Evolutionary conservation across 2,329 filamentous ascomycete species (phyloP).

Genomic region (Periconia sp.): DNA sequence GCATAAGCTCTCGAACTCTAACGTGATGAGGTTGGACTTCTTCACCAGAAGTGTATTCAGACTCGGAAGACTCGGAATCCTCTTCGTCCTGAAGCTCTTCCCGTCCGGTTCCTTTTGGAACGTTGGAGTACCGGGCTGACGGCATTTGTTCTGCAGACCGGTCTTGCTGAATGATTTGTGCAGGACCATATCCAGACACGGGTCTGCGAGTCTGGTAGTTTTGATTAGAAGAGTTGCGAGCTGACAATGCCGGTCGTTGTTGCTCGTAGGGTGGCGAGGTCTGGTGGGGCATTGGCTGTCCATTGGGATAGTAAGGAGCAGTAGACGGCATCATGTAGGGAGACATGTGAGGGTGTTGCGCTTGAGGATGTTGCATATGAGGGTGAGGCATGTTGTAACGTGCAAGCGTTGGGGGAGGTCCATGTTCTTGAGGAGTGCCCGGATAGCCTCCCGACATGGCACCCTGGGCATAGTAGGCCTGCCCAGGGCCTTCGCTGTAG

Average conservation of each 20-base stretch:
- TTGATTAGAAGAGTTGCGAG: slow-evolving; percentile 22
- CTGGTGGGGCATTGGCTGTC: slow-evolving; percentile 7
- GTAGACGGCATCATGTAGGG: slow-evolving; percentile 19
- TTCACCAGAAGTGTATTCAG: slow-evolving; percentile 17
- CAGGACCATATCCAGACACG: slow-evolving; percentile 15
- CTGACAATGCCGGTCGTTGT: slow-evolving; percentile 22
- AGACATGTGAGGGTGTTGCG: slow-evolving; percentile 14
- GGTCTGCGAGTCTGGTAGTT: slow-evolving; percentile 18
- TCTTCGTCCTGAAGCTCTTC: slow-evolving; percentile 10
- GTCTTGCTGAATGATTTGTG: slow-evolving; percentile 27
- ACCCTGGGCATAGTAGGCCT: slow-evolving; percentile 20
- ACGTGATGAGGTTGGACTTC: slow-evolving; percentile 12
- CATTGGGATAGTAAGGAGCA: slow-evolving; percentile 16
- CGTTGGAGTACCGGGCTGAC: slow-evolving; percentile 29
- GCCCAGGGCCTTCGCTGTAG: slow-evolving; percentile 30
- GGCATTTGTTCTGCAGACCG: slow-evolving; percentile 21
- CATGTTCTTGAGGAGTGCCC: slow-evolving; percentile 25
- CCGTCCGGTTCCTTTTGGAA: slow-evolving; percentile 9
- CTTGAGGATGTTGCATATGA: slow-evolving; percentile 27
- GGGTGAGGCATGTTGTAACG: slow-evolving; percentile 27
- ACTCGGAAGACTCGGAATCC: slow-evolving; percentile 14
- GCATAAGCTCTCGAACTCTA: slow-evolving; percentile 27
- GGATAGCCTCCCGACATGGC: slow-evolving; percentile 23
- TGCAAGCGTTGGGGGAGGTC: slow-evolving; percentile 36
- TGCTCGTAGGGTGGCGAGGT: slow-evolving; percentile 24